These are phyloP conservation scores for Gossypioides kirkii DNA, from an alignment of 345 rosid species.

Conservation along the genomic window DNA sequence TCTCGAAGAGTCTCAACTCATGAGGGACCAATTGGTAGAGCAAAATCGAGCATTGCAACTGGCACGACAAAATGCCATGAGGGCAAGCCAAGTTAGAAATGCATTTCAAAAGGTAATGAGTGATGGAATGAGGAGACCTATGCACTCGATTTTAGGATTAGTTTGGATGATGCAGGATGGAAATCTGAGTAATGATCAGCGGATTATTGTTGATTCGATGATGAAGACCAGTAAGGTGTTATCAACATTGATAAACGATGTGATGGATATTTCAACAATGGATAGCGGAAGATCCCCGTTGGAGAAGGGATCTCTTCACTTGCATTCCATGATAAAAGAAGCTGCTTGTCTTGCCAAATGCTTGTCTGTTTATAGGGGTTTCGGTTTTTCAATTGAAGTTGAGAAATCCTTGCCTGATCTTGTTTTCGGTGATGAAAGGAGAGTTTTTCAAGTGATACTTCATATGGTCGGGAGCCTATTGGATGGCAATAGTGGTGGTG, in stretches of 20 bases:
- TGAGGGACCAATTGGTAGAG: conserved; percentile 84
- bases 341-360: conserved; percentile 81
- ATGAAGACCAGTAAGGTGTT: conserved; percentile 70
- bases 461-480: conserved; percentile 85
- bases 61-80: conserved; percentile 66
- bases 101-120: conserved; percentile 86
- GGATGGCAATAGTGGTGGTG: conserved; percentile 40
- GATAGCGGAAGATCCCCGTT: conserved; percentile 58
- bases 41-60: conserved; percentile 78
- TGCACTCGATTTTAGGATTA: conserved; percentile 77
- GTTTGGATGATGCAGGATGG: conserved; percentile 73
- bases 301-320: conserved; percentile 49
- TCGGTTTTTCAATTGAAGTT: conserved; percentile 56
- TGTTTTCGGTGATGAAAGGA: conserved; percentile 78
- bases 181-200: conserved; percentile 51
- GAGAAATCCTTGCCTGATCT: conserved; percentile 70
- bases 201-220: conserved; percentile 68
- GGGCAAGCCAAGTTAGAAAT: conserved; percentile 82
- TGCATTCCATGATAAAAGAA: conserved; percentile 66
- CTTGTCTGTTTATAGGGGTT: conserved; percentile 58
- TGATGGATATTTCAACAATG: conserved; percentile 66
- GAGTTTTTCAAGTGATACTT: conserved; percentile 81
- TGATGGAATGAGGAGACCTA: conserved; percentile 87
- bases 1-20: conserved; percentile 88
- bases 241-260: conserved; percentile 74